Conservation (phyloP, 1,139 yeast species). For the Candida sp. region DNA sequence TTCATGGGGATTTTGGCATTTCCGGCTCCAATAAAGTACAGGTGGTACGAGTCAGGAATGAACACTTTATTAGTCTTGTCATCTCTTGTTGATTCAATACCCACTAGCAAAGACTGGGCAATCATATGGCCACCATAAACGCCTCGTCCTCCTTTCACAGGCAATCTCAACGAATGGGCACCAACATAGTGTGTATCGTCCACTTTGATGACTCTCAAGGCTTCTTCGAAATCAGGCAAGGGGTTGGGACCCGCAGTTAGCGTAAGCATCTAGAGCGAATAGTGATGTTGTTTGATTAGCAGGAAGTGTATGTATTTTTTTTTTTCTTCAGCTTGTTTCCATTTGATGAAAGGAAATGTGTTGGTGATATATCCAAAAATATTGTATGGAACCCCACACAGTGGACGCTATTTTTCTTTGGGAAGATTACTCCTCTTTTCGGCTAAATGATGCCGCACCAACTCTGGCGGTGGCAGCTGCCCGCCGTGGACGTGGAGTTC, state of each 20-base stretch:
- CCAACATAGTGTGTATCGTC: constrained; percentile 37
- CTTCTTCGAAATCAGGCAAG: constrained; percentile 39
- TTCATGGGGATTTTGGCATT: constrained; percentile 49
- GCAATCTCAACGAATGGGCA: constrained; percentile 40
- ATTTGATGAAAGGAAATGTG: too few relatives aligned
- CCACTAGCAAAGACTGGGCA: constrained; percentile 74
- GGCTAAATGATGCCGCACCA: background rate
- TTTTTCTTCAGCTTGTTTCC: too few relatives aligned
- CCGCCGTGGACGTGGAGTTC: too few relatives aligned
- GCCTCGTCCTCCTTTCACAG: constrained; percentile 62
- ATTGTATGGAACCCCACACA: background rate
- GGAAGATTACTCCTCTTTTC: background rate
- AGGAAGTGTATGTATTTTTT: too few relatives aligned
- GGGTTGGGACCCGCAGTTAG: constrained; percentile 15
- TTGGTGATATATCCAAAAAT: background rate
- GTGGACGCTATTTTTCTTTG: background rate
- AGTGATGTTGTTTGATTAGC: background rate
- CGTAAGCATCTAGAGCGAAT: background rate
- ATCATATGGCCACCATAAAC: constrained; percentile 82
- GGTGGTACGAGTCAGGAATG: constrained; percentile 43
- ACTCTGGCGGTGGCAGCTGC: too few relatives aligned
- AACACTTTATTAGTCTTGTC: constrained; percentile 19
- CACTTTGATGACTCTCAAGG: constrained; percentile 35
- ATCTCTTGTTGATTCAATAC: constrained; percentile 44
- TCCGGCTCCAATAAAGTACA: constrained; percentile 53